phyloP scores from a whole-genome alignment of 1,284 basidiomycete genomes.

The Ceratobasidium sp. region DNA sequence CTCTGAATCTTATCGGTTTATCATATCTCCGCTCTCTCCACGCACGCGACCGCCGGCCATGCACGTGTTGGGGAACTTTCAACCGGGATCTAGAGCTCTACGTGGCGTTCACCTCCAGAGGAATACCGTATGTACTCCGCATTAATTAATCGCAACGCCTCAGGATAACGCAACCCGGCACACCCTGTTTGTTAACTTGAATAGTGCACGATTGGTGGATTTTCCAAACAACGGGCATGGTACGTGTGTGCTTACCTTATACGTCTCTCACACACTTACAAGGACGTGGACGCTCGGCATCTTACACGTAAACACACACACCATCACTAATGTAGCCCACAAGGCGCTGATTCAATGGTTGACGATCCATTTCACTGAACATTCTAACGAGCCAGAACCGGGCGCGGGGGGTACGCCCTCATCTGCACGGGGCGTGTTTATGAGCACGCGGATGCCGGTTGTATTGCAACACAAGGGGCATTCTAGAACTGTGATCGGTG shows the following conservation, averaged over 20 bases:
- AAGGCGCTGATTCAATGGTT: conserved; percentile 71
- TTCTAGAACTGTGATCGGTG: conserved; percentile 85
- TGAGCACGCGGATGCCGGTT: conserved; percentile 76
- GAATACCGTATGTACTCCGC: conserved; percentile 73
- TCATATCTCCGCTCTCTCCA: conserved; percentile 25
- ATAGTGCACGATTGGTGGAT: conserved; percentile 66
- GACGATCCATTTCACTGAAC: conserved; percentile 65
- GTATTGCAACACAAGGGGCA: conserved; percentile 81
- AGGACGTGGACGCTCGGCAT: conserved; percentile 54
- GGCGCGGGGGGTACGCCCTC: conserved; percentile 34
- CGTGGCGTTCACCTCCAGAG: conserved; percentile 74
- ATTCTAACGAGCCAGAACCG: conserved; percentile 7
- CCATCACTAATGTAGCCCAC: conserved; percentile 54
- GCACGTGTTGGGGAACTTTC: conserved; percentile 9
- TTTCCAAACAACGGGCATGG: conserved; percentile 50
- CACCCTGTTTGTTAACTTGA: background rate
- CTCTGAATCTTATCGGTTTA: conserved; percentile 3
- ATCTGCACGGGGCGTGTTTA: conserved; percentile 60
- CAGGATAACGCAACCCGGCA: background rate
- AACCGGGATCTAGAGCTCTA: conserved; percentile 62
- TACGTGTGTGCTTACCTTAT: conserved; percentile 13
- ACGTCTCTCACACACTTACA: background rate
- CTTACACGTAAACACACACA: conserved; percentile 43
- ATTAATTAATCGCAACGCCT: background rate
- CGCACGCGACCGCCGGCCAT: no score